Conservation (phyloP, 441 rosid species). For the Pelargonium cotyledonis region DNA sequence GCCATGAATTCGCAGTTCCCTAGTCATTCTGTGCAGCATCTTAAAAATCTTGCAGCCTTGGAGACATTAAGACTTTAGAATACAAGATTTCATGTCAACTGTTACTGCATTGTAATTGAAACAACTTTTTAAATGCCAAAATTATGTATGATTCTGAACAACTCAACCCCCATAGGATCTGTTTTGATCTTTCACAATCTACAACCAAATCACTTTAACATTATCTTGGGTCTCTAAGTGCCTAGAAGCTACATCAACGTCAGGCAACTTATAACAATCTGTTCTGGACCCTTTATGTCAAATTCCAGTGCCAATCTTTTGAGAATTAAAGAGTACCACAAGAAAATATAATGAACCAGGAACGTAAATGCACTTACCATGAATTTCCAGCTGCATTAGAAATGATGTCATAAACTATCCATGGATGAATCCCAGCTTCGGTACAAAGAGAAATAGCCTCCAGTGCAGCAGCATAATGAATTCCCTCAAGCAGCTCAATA, state of each 20-base stretch:
- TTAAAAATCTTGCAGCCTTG: too few species aligned
- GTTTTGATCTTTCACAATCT: neutral
- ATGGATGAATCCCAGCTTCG: conserved; percentile 74
- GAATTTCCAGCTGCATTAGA: conserved; percentile 98
- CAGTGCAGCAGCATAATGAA: conserved; percentile 81
- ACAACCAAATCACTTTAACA: neutral
- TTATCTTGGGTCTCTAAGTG: neutral
- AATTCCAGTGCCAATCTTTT: conserved; percentile 5
- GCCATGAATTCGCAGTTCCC: too few species aligned
- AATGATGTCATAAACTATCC: conserved; percentile 87
- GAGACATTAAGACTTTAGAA: neutral
- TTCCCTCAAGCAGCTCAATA: conserved; percentile 74
- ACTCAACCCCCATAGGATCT: neutral
- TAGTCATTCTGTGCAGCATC: too few species aligned
- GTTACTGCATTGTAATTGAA: neutral
- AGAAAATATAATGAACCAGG: conserved; percentile 15
- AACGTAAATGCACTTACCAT: conserved; percentile 42
- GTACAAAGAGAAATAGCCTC: conserved; percentile 84
- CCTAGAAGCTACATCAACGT: neutral
- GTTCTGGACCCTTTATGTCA: neutral
- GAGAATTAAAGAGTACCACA: conserved; percentile 9
- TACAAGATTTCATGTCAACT: neutral
- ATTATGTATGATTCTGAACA: neutral
- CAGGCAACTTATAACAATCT: neutral
- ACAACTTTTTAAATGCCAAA: neutral